Evolutionary conservation across 2,329 filamentous ascomycete genomes (phyloP), one percentile per base, ranked within the genome.

Genomic region (Sporothrix curviconia): DNA sequence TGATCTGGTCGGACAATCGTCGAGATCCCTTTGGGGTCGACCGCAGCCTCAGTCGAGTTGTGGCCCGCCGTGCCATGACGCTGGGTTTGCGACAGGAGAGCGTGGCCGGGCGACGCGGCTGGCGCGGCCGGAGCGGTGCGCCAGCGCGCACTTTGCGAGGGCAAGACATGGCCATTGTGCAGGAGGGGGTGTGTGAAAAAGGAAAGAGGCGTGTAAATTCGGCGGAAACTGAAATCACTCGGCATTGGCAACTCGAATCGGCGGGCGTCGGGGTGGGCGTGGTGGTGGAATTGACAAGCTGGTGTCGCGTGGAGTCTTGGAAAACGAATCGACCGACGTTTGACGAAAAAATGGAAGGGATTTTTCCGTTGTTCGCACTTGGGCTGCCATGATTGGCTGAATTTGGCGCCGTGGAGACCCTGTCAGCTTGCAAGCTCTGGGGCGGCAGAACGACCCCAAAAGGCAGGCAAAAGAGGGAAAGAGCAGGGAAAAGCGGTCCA

Each of bases 1-100:
- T 95, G 74, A 99, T 99, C 76, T 99, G 92, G 73, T 99, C 92
- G n/a, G 69, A 99, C 94, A 69, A 99, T 99, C 60, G 83, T 84
- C 66, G 86, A 75, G 68, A 99, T 96, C 83, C n/a, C n/a, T n/a
- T 99, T 99, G 62, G 94, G 91, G 76, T 89, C 95, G 61, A 78
- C 74, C 57, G 83, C 84, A 56, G 83, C 84, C 67, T 92, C 88
- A 66, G 90, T 92, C 62, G 90, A 92, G 75, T 94, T 89, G 87
- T n/a, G n/a, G 90, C 92, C 82, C 94, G 85, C 76, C 88, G 84
- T 70, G 83, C 70, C 64, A 73, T 74, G 69, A n/a, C 76, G 76
- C 66, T 71, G 78, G 72, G 76, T 76, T n/a, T n/a, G n/a, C n/a
- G n/a, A n/a, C n/a, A n/a, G n/a, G n/a, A n/a, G n/a, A 3, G 40